Conservation (phyloP, 306 rosid genomes). For the Trifolium pratense region DNA sequence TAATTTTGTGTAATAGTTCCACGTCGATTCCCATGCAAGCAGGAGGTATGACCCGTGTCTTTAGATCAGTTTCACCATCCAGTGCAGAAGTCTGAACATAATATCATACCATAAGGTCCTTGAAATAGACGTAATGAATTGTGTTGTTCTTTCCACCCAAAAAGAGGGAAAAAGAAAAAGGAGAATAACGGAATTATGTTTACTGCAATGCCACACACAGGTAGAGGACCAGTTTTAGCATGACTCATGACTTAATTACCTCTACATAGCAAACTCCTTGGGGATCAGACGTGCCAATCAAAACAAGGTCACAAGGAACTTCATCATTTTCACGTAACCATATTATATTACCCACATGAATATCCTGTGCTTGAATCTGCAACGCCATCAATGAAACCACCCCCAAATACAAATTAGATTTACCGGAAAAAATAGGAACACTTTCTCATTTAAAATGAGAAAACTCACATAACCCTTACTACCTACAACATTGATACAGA, state of each 20-base stretch:
- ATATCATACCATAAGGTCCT: constrained; percentile 45
- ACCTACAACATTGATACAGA: not conserved
- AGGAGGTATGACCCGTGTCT: constrained; percentile 90
- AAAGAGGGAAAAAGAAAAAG: constrained; percentile 4
- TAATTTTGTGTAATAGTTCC: constrained; percentile 92
- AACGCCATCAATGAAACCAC: constrained; percentile 43
- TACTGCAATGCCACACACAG: constrained; percentile 33
- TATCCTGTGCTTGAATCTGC: constrained; percentile 92
- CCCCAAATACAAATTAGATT: constrained; percentile 34
- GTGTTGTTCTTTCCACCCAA: constrained; percentile 18
- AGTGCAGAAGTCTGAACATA: constrained; percentile 83
- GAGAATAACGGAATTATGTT: not conserved
- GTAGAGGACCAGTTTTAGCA: constrained; percentile 31
- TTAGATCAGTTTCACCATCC: constrained; percentile 96
- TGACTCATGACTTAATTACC: constrained; percentile 59
- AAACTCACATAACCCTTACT: constrained; percentile 12
- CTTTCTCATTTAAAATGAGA: not conserved
- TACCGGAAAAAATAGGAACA: constrained; percentile 13
- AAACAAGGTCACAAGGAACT: constrained; percentile 96
- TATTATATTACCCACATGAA: constrained; percentile 84
- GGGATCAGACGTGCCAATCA: constrained; percentile 92
- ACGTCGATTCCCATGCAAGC: constrained; percentile 89
- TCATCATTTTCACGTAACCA: constrained; percentile 99
- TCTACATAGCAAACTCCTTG: constrained; percentile 94
- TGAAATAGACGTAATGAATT: constrained; percentile 38